Percentiles rank a stretch among this genome's conserved stretches.
Evolutionary conservation across 768 basidiomycete species (phyloP).

Genomic region (Naganishia vaughanmartiniae): DNA sequence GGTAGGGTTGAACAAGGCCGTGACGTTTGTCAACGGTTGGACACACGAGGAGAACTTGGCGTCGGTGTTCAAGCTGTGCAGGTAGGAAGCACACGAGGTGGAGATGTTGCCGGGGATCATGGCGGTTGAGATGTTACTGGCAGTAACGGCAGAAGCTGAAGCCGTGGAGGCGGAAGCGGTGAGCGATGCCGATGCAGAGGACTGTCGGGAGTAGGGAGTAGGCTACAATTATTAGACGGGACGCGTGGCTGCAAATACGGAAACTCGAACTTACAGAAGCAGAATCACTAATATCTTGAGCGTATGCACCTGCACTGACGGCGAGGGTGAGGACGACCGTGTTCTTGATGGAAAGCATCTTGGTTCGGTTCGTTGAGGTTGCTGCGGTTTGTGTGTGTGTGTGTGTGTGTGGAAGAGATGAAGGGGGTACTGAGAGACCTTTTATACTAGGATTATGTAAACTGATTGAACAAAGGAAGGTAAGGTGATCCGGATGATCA

Average conservation of each 20-base stretch:
- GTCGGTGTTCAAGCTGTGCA: constrained; percentile 63
- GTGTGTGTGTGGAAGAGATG: neutral
- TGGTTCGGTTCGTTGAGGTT: neutral
- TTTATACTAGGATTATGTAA: constrained; percentile 3
- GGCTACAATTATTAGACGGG: neutral
- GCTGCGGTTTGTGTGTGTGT: no score
- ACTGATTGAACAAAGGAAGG: constrained; percentile 21
- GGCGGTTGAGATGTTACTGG: constrained; percentile 48
- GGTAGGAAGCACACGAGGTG: constrained; percentile 59
- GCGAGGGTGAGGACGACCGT: constrained; percentile 14
- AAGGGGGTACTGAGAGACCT: neutral
- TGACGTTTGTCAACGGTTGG: constrained; percentile 57
- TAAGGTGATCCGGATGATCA: neutral
- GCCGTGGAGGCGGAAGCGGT: constrained; percentile 35
- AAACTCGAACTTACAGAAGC: constrained; percentile 3
- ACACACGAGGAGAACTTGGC: constrained; percentile 55
- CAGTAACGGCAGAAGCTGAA: constrained; percentile 39
- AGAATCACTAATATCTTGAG: constrained; percentile 22
- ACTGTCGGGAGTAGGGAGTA: neutral
- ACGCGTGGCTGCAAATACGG: neutral
- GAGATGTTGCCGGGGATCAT: constrained; percentile 71
- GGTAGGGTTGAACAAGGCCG: constrained; percentile 57
- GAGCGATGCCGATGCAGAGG: constrained; percentile 19
- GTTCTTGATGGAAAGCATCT: constrained; percentile 17
- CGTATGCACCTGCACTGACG: constrained; percentile 7